Conservation (phyloP, 2,329 filamentous ascomycete genomes). For the Didymella segeticola region DNA sequence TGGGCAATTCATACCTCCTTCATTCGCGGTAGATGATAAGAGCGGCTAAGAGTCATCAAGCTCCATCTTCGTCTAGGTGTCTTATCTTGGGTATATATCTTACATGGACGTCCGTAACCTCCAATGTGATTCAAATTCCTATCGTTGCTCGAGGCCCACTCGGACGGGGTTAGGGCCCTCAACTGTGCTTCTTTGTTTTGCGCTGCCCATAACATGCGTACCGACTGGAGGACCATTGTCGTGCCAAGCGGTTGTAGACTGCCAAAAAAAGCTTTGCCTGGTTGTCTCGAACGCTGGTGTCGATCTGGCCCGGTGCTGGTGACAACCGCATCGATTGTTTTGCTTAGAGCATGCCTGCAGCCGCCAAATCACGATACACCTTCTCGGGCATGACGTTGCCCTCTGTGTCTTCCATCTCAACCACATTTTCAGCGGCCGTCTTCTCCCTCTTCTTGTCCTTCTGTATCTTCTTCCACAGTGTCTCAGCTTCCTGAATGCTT, state of each 20-base stretch:
- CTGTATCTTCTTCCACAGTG: conserved; percentile 92
- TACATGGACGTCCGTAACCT: conserved; percentile 1
- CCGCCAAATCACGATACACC: conserved; percentile 94
- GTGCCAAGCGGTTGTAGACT: neutral
- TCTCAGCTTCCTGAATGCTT: conserved; percentile 84
- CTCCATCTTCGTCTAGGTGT: neutral
- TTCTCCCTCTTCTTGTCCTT: conserved; percentile 80
- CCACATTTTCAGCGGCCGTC: conserved; percentile 79
- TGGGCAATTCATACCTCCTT: too few species aligned
- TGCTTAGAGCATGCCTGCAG: conserved; percentile 72
- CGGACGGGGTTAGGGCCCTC: neutral
- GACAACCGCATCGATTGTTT: neutral
- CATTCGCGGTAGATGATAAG: neutral
- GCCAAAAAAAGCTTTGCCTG: neutral
- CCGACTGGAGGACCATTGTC: neutral
- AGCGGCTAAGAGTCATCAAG: neutral
- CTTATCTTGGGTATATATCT: conserved; percentile 13
- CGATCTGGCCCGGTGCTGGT: neutral
- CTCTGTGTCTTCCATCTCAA: conserved; percentile 98
- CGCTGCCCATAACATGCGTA: neutral
- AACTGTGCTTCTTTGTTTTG: neutral
- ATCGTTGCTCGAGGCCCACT: neutral
- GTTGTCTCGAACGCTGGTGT: neutral
- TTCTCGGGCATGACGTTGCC: conserved; percentile 99
- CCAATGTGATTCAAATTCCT: neutral